Conservation (phyloP, 495 filamentous ascomycete genomes). For the Lentithecium fluviatile region DNA sequence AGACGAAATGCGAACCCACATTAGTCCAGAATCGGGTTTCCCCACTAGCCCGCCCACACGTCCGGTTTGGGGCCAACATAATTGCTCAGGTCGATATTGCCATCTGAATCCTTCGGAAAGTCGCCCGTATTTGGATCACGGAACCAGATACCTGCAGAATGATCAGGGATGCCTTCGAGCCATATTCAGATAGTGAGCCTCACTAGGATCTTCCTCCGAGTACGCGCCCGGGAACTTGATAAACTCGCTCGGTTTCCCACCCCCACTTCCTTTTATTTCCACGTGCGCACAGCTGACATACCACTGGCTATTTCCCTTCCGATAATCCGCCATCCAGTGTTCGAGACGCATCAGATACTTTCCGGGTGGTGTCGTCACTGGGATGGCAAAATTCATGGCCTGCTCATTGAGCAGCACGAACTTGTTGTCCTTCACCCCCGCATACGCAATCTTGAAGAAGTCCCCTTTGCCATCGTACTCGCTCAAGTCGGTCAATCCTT, state of each 20-base stretch:
- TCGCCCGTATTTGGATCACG: background rate
- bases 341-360: constrained; percentile 23
- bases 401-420: background rate
- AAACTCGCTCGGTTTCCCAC: background rate
- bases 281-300: constrained; percentile 17
- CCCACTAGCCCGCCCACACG: too few species aligned
- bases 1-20: too few species aligned
- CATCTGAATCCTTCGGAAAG: too few species aligned
- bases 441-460: constrained; percentile 21
- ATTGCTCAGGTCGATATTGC: too few species aligned
- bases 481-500: background rate
- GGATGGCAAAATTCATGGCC: constrained; percentile 10
- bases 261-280: constrained; percentile 9
- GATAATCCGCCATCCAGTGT: background rate
- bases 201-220: background rate
- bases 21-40: too few species aligned
- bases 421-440: background rate
- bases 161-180: background rate
- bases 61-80: too few species aligned
- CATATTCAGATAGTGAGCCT: background rate
- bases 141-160: constrained; percentile 1
- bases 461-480: constrained; percentile 16
- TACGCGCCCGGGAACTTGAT: constrained; percentile 20
- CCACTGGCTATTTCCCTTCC: background rate
- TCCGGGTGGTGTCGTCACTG: constrained; percentile 10